Evolutionary conservation across 2,329 filamentous ascomycete species (phyloP), one percentile per base, ranked within the genome.

Genomic region (Trichoderma arundinaceum): DNA sequence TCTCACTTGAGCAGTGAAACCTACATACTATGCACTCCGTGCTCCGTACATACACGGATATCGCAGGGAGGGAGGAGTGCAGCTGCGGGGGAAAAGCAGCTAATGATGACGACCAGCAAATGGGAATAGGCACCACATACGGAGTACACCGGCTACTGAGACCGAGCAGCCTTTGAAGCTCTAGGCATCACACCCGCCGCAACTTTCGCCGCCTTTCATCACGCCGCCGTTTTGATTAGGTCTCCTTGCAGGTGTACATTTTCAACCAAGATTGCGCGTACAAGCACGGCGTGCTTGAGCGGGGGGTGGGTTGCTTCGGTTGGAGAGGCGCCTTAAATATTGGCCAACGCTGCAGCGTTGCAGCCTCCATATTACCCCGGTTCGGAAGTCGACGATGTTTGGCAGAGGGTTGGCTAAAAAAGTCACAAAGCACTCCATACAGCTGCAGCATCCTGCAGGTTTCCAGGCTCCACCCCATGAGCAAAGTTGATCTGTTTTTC

Each of bases 351-450:
- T 33, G 48, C 46, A 61, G 46, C 41, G 48, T 53, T 53, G 48
- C 59, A 62, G 35, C 59, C 38, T 62, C 48, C 39, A 54, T 17
- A 15, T 10, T 19, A 46, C 39, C 59, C 49, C 19, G 49, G 59
- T 63, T 46, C 49, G 59, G 59, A 63, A 63, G 59, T 63, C 46
- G 59, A 63, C 59, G 59, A 63, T 63, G 39, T n/a, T 53, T 63
- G 8, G 59, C 38, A 38, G 41, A 48, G 33, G 33, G 33, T 35
- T 35, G 33, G 33, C 33, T 5, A 9, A 35, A 35, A 35, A 35
- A 35, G 52, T 35, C 19, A 52, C 49, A 35, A 32, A 52, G 33
- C 9, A 35, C 58, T 52, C 46, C 58, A 33, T 61, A 32, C 17
- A 52, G 38, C 13, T 39, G 58, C 35, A 61, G 58, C 38, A 39